phyloP scores from a whole-genome alignment of 2,329 filamentous ascomycete species.

The Pseudogymnoascus sp. region DNA sequence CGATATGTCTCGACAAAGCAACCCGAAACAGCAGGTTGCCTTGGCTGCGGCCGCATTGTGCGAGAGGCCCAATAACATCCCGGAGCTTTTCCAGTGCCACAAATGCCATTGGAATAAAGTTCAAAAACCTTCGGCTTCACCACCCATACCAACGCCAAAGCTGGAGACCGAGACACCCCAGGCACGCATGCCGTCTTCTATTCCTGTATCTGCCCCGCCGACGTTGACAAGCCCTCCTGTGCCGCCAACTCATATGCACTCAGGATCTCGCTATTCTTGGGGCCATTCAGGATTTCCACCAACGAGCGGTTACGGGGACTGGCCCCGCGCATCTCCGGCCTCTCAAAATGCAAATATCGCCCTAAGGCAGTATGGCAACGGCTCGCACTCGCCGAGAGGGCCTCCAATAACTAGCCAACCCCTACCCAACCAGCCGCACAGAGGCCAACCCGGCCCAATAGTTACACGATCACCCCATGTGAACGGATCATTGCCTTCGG shows the following conservation, averaged over 20 bases:
- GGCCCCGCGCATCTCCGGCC: constrained; percentile 43
- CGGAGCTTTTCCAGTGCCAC: constrained; percentile 56
- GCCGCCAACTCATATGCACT: constrained; percentile 22
- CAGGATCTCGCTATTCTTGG: constrained; percentile 23
- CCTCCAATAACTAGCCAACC: constrained; percentile 19
- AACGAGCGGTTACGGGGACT: constrained; percentile 36
- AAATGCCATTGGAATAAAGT: constrained; percentile 55
- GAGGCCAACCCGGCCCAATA: constrained; percentile 18
- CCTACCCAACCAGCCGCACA: constrained; percentile 17
- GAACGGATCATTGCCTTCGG: constrained; percentile 36
- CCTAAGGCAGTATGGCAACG: constrained; percentile 42
- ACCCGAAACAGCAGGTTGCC: constrained; percentile 19
- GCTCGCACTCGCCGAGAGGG: constrained; percentile 26
- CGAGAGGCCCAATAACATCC: constrained; percentile 20
- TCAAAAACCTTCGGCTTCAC: constrained; percentile 16
- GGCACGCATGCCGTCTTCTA: constrained; percentile 15
- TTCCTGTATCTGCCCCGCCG: constrained; percentile 12
- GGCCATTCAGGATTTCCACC: constrained; percentile 33
- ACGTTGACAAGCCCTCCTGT: constrained; percentile 25
- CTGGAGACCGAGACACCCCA: constrained; percentile 15
- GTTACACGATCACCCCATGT: constrained; percentile 36
- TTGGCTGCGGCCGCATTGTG: constrained; percentile 27
- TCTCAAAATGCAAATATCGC: constrained; percentile 32
- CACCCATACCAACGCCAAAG: constrained; percentile 12
- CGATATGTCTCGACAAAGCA: not conserved